Percentiles rank a stretch among this genome's conserved stretches.
phyloP scores from a whole-genome alignment of 164 flowering plant genomes.

The Annona cherimola region DNA sequence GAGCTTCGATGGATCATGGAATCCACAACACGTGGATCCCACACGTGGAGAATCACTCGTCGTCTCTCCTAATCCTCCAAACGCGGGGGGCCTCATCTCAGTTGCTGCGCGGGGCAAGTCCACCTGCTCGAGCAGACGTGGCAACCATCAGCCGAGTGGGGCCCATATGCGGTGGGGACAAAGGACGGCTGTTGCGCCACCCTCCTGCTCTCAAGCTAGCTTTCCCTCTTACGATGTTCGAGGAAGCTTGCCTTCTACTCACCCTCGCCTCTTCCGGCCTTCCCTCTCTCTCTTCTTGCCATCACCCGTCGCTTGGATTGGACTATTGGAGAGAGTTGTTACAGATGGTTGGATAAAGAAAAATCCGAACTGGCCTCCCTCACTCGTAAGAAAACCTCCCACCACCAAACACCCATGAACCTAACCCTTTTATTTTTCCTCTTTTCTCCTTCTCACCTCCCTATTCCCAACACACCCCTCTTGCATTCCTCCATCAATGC shows the following conservation, averaged over 20 bases:
- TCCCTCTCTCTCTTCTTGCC: slow-evolving; percentile 12
- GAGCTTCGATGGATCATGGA: no score
- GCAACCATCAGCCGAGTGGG: no score
- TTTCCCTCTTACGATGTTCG: no score
- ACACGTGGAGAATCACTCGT: no score
- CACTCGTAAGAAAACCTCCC: neutral
- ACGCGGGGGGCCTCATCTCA: no score
- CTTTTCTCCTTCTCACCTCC: slow-evolving; percentile 11
- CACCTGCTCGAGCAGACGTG: no score
- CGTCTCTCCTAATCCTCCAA: no score
- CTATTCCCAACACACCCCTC: neutral
- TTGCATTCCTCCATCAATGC: slow-evolving; percentile 32
- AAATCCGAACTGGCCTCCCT: neutral
- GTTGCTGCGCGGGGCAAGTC: no score
- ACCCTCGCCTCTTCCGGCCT: neutral
- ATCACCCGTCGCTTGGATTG: neutral
- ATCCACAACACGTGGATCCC: no score
- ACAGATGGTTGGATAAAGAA: neutral
- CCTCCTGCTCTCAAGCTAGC: no score
- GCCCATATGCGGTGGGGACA: no score
- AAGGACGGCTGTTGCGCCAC: no score
- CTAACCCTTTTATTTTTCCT: slow-evolving; percentile 5
- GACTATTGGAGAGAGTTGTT: neutral
- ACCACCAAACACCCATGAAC: slow-evolving; percentile 6
- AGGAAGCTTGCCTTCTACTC: neutral